Evolutionary conservation across 2,329 filamentous ascomycete species (phyloP), one percentile per base, ranked within the genome.

Genomic region (Clathrospora elynae): DNA sequence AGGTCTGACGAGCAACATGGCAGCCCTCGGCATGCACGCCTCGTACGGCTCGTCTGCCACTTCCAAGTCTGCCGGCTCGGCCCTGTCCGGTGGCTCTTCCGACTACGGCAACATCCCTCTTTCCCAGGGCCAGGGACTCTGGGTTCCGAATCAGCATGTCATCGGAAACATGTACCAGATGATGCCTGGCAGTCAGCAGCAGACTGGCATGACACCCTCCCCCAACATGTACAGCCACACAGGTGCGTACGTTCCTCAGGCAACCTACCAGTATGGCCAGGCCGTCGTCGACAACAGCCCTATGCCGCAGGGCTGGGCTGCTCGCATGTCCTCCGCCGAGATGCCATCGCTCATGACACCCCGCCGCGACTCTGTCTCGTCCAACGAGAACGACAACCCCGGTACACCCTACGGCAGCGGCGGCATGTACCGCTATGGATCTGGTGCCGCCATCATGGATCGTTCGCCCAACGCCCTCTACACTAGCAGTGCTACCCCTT

Each of bases 341-440:
- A 73, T 77, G 46, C 76, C 76, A 4, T 72, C 75, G 6, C 67
- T 78, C 35, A 74, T 78, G 68, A 78, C 75, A 12, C 75, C 75
- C 34, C 75, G 76, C 24, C 75, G 76, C 33, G 75, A 76, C 51
- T 78, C 76, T 6, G 67, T 77, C 51, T 78, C 76, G 4, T 78
- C 76, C 22, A 77, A 77, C 55, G 76, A 78, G 70, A 75, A 77
- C 43, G 75, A 78, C 34, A 69, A 75, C 49, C 76, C 76, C 13
- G 74, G 73, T 14, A 78, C 76, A 6, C 76, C 76, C 3, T 72
- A 69, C 33, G 66, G 59, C 12, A 72, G 69, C 20, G 72, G 73
- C 45, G 68, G 71, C 31, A 65, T 70, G 43, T 78, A 76, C 46
- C 70, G 72, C 24, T 71, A 71, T 31, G 71, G 70, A 34, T 65